phyloP scores from a whole-genome alignment of 805 yeast species.

The Alloascoidea hylecoeti region DNA sequence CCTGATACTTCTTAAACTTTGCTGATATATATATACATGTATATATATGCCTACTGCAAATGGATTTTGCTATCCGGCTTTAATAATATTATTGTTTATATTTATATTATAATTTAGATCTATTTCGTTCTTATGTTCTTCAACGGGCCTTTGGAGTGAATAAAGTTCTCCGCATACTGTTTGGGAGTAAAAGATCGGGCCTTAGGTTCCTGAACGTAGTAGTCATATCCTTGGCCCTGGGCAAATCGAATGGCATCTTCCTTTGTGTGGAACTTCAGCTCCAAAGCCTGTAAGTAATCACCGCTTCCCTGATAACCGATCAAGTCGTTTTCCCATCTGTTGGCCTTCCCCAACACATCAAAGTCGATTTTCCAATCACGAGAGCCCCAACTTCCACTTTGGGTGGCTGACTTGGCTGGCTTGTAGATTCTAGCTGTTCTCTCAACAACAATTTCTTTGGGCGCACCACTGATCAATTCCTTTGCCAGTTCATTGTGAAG shows the following conservation, averaged over 20 bases:
- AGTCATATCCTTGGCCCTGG: conserved; percentile 76
- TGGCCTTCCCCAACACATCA: conserved; percentile 64
- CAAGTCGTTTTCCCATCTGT: conserved; percentile 83
- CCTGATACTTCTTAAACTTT: no score
- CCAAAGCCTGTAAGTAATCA: conserved; percentile 70
- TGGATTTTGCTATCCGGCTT: no score
- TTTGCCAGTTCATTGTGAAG: conserved; percentile 16
- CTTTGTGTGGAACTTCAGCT: conserved; percentile 56
- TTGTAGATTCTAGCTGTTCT: conserved; percentile 67
- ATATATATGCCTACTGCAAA: no score
- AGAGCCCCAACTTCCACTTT: conserved; percentile 38
- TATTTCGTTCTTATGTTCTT: conserved; percentile 75
- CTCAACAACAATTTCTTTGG: conserved; percentile 39
- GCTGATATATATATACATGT: no score
- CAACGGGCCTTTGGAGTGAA: conserved; percentile 53
- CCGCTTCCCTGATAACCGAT: conserved; percentile 75
- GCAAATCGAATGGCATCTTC: conserved; percentile 74
- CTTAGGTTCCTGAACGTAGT: conserved; percentile 72
- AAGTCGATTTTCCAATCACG: conserved; percentile 69
- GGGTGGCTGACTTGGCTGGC: conserved; percentile 72
- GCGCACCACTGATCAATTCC: conserved; percentile 68
- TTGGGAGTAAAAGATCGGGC: conserved; percentile 59
- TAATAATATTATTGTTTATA: no score
- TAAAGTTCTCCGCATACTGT: conserved; percentile 60
- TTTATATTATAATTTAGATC: no score